These are phyloP conservation scores for Zygoascus sp. DNA, from an alignment of 1,139 yeast genomes.

Conservation along the genomic window DNA sequence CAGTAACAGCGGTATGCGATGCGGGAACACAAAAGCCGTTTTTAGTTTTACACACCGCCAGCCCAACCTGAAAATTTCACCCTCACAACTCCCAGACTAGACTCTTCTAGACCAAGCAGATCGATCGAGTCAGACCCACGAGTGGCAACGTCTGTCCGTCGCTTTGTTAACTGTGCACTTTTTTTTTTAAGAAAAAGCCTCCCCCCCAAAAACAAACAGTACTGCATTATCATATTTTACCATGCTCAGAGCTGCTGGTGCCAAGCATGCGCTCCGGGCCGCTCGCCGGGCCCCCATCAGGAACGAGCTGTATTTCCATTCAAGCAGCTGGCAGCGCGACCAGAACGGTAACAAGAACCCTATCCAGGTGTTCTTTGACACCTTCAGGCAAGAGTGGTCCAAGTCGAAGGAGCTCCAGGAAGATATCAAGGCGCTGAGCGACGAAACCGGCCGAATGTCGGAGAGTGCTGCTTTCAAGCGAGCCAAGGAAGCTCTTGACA, in stretches of 20 bases:
- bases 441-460: slow-evolving; percentile 91
- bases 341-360: slow-evolving; percentile 55
- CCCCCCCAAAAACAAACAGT: no score
- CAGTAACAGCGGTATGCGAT: no score
- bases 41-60: not conserved
- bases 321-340: not conserved
- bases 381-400: slow-evolving; percentile 86
- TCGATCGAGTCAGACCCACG: no score
- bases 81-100: slow-evolving; percentile 1
- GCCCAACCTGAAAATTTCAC: not conserved
- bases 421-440: slow-evolving; percentile 90
- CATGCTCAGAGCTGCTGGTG: slow-evolving; percentile 10
- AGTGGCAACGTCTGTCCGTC: slow-evolving; percentile 5
- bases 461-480: slow-evolving; percentile 90
- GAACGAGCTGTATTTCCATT: not conserved
- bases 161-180: no score
- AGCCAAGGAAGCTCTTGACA: slow-evolving; percentile 89
- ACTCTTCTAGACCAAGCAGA: not conserved
- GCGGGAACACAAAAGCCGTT: no score
- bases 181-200: no score
- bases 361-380: slow-evolving; percentile 85
- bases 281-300: not conserved
- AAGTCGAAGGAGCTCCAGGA: slow-evolving; percentile 87
- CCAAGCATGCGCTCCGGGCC: not conserved
- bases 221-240: no score